Percentiles rank a stretch among this genome's conserved stretches.
These are phyloP conservation scores for Mycogone perniciosa DNA, from an alignment of 2,329 filamentous ascomycete species.

Conservation along the genomic window DNA sequence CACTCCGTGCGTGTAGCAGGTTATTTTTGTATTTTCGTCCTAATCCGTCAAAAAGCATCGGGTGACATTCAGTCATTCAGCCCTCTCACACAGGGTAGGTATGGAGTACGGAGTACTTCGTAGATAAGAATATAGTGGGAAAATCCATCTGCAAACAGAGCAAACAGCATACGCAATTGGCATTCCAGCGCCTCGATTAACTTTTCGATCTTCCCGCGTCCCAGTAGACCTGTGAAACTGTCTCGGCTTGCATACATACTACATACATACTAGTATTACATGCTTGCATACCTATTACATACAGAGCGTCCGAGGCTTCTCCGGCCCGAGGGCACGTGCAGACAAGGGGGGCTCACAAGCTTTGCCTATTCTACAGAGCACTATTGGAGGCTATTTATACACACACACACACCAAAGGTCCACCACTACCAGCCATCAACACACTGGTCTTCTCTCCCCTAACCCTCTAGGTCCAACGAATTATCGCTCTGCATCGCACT, in stretches of 20 bases:
- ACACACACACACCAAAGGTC: no score
- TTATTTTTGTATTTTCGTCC: no score
- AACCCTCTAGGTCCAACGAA: background rate
- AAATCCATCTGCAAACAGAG: no score
- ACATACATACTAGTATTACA: no score
- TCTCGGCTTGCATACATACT: background rate
- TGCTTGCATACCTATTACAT: background rate
- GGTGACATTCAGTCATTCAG: no score
- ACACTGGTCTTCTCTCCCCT: conserved; percentile 6
- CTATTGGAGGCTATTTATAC: background rate
- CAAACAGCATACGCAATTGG: background rate
- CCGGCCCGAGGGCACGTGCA: background rate
- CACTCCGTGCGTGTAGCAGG: no score
- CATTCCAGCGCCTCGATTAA: background rate
- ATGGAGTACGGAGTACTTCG: no score
- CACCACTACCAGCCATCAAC: background rate
- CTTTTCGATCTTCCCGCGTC: background rate
- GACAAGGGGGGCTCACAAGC: background rate
- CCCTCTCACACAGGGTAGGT: no score
- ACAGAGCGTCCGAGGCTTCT: background rate
- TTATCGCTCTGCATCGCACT: background rate
- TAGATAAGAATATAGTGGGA: no score
- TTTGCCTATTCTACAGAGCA: background rate
- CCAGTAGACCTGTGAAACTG: background rate
- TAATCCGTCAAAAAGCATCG: no score